Evolutionary conservation across 2,329 filamentous ascomycete genomes (phyloP).

Genomic region (Colletotrichum euphorbiae): DNA sequence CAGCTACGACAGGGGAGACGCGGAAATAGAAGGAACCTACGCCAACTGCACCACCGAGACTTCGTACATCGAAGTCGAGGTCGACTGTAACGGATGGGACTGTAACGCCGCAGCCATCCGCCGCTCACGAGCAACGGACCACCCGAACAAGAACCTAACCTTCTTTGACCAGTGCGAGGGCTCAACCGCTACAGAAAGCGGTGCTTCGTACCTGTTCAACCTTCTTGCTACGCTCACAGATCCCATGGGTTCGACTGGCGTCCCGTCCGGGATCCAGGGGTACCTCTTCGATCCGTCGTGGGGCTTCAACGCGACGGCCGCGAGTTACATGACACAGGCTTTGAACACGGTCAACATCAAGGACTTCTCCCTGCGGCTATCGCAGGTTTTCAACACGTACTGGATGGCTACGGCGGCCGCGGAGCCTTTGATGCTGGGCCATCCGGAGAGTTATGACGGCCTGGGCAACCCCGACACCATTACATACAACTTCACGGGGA

Average conservation of each 20-base stretch:
- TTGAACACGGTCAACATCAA: not conserved
- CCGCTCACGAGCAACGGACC: not conserved
- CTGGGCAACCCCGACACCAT: not conserved
- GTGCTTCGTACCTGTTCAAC: not conserved
- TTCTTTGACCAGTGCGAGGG: not conserved
- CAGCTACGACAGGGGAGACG: not conserved
- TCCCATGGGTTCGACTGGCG: not conserved
- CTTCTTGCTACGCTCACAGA: not conserved
- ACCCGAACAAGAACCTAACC: not conserved
- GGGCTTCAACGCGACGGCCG: not conserved
- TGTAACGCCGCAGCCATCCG: slow-evolving; percentile 2
- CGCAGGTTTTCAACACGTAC: not conserved
- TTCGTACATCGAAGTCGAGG: not conserved
- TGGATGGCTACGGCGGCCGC: not conserved
- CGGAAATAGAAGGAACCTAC: not conserved
- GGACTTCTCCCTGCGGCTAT: not conserved
- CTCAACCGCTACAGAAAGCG: too few relatives aligned
- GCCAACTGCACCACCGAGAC: not conserved
- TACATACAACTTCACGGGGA: not conserved
- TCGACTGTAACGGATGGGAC: slow-evolving; percentile 4
- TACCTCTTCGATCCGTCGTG: not conserved
- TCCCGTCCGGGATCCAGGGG: not conserved
- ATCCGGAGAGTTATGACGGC: not conserved
- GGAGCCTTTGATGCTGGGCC: not conserved
- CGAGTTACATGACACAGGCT: not conserved